phyloP scores from a whole-genome alignment of 73 alveolate species.

The Paramecium sexaurelia region DNA sequence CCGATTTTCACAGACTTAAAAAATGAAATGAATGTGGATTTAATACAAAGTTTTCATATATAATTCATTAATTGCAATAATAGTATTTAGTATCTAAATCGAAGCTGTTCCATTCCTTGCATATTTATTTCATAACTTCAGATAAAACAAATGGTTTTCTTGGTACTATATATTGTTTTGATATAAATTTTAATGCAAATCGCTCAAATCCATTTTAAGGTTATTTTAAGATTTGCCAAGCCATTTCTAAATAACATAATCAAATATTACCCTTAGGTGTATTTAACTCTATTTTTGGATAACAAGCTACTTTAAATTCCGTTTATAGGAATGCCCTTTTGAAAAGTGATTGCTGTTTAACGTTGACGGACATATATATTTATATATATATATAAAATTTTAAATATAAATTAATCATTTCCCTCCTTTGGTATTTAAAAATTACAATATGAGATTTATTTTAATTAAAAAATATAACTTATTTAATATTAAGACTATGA shows the following conservation, averaged over 20 bases:
- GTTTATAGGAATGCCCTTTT: background rate
- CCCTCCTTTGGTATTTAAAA: background rate
- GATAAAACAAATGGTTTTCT: slow-evolving; percentile 37
- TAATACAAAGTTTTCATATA: background rate
- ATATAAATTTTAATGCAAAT: background rate
- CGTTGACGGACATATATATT: background rate
- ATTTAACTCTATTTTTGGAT: background rate
- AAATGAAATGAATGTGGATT: background rate
- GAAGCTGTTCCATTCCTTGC: slow-evolving; percentile 23
- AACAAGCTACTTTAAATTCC: background rate
- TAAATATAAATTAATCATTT: background rate
- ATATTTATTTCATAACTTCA: slow-evolving; percentile 6
- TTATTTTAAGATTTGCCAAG: background rate
- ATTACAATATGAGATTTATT: background rate
- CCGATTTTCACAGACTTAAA: background rate
- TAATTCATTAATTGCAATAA: slow-evolving; percentile 5
- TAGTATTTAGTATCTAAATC: background rate
- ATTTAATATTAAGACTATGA: too few relatives aligned
- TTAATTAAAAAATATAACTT: background rate
- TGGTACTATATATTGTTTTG: slow-evolving; percentile 1
- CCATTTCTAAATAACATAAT: background rate
- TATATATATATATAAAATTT: background rate
- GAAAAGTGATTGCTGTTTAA: background rate
- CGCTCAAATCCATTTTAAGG: slow-evolving; percentile 33
- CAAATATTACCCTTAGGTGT: background rate